Evolutionary conservation across 2,329 filamentous ascomycete genomes (phyloP), one percentile per base, ranked within the genome.

Genomic region (Talaromyces amestolkiae): DNA sequence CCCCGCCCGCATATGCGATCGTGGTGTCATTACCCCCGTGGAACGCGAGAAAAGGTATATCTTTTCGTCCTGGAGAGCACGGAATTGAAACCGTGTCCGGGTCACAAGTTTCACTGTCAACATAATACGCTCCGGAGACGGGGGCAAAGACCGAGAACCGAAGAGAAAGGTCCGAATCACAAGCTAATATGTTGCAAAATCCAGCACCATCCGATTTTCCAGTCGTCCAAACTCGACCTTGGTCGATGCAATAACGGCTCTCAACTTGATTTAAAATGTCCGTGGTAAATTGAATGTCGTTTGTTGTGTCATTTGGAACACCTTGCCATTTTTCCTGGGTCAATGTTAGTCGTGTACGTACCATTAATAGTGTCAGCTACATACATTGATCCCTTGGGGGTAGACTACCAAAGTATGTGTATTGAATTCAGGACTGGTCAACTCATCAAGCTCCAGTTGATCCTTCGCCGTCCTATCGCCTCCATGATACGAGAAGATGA

Each of bases 321-420:
- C 62, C 62, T 51, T 64, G 51, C 62, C 62, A 58, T 49, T 35
- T 58, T 4, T 64, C n/a, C 53, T 64, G 59, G 7, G 33, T 35
- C 33, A 35, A 4, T 35, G 33, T 35, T 49, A 45, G 3, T 19
- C 41, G 41, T 19, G n/a, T 19, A n/a, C n/a, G 10, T 19, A 19
- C 41, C 3, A 3, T 17, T 5, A 49, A 22, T 35, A n/a, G 9
- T n/a, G 6, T 22, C 3, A 22, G 22, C 3, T 47, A 22, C 19
- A 13, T 24, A 47, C 43, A n/a, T 47, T 47, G 43, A 47, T 22
- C 11, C 43, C 43, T 47, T 47, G 43, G 1, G 43, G 43, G 19
- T 47, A 47, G 19, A 47, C 43, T 47, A 47, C 43, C 9, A 47
- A 47, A 10, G 43, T n/a, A 19, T 47, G 43, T 47, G 43, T 22